Conservation (phyloP, 2,329 filamentous ascomycete genomes). For the Penicillium sp. region DNA sequence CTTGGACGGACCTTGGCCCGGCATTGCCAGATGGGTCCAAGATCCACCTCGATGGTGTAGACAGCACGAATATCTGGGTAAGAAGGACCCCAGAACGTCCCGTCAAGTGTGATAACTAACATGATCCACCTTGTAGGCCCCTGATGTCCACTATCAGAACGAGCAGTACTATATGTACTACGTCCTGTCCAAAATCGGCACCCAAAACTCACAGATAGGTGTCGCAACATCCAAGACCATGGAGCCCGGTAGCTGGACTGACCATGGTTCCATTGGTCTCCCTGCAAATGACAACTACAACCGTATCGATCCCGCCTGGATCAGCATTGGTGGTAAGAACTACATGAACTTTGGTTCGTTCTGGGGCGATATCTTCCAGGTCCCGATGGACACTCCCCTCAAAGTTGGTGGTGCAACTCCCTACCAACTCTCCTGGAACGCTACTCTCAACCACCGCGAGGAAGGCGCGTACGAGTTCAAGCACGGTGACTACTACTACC, state of each 20-base stretch:
- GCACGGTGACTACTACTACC: conserved; percentile 58
- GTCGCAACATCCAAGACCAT: conserved; percentile 50
- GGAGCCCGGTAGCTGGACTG: conserved; percentile 35
- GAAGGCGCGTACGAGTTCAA: conserved; percentile 59
- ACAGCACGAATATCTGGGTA: conserved; percentile 49
- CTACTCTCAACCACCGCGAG: conserved; percentile 51
- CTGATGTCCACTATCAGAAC: conserved; percentile 59
- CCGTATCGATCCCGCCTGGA: conserved; percentile 59
- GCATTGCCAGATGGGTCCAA: conserved; percentile 46
- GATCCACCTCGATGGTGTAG: conserved; percentile 42
- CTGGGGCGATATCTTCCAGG: conserved; percentile 64
- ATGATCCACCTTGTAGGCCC: conserved; percentile 50
- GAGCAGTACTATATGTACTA: conserved; percentile 65
- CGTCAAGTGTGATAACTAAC: background rate
- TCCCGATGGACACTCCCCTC: conserved; percentile 43
- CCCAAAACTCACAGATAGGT: conserved; percentile 61
- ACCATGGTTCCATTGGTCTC: conserved; percentile 35
- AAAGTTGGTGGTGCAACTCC: conserved; percentile 32
- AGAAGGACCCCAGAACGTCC: background rate
- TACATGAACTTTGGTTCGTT: conserved; percentile 66
- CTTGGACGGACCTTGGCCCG: conserved; percentile 50
- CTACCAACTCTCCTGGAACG: conserved; percentile 55
- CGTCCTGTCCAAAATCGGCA: conserved; percentile 59
- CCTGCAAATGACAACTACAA: conserved; percentile 51
- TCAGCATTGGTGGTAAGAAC: conserved; percentile 43